A percentile compares a stretch with the other conserved stretches of the same genome.
Evolutionary conservation across 495 filamentous ascomycete genomes (phyloP).

Genomic region (Cudoniella acicularis): DNA sequence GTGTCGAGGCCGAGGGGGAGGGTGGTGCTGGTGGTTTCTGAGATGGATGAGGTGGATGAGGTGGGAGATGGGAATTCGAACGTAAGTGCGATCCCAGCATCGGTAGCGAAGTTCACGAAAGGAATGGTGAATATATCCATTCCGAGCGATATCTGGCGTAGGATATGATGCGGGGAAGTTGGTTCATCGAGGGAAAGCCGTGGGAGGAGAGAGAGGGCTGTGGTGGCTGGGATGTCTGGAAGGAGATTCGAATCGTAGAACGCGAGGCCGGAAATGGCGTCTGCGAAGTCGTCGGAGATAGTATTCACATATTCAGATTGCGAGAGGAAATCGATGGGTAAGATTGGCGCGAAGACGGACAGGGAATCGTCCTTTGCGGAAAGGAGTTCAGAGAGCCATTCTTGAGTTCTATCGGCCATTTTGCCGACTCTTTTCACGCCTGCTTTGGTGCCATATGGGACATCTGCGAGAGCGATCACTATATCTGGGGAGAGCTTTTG

Average conservation of each 20-base stretch:
- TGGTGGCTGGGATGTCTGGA: conserved; percentile 53
- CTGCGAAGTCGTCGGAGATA: conserved; percentile 49
- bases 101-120: conserved; percentile 69
- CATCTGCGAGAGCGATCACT: conserved; percentile 71
- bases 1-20: conserved; percentile 70
- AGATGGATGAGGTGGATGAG: neutral
- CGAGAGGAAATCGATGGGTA: conserved; percentile 68
- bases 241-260: conserved; percentile 74
- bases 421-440: conserved; percentile 68
- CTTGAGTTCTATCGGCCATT: conserved; percentile 81
- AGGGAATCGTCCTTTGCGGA: conserved; percentile 33
- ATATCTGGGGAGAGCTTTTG: conserved; percentile 72
- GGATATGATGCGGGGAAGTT: conserved; percentile 65
- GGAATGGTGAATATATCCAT: conserved; percentile 75
- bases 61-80: conserved; percentile 62
- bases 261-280: conserved; percentile 69
- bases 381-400: conserved; percentile 63
- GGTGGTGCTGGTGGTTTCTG: conserved; percentile 1
- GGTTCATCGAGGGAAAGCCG: conserved; percentile 69
- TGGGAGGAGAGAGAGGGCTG: conserved; percentile 55
- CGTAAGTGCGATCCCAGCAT: conserved; percentile 79
- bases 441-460: conserved; percentile 54
- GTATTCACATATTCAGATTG: conserved; percentile 75
- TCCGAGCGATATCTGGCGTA: conserved; percentile 69
- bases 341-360: conserved; percentile 72